phyloP scores from a whole-genome alignment of 441 rosid genomes.

The Mallotus repandus region DNA sequence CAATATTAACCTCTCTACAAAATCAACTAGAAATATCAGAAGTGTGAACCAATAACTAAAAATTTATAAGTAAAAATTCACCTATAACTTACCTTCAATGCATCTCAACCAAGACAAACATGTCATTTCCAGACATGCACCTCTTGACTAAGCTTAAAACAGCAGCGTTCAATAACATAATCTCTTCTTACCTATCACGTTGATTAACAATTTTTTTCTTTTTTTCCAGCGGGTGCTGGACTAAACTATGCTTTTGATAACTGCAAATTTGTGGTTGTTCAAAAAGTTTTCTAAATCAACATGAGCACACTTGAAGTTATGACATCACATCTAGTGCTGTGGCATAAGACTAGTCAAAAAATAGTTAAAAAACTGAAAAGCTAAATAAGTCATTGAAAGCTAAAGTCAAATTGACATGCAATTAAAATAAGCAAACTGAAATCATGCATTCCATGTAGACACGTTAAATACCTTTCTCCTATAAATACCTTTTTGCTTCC shows the following conservation, averaged over 20 bases:
- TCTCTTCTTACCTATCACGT: background rate
- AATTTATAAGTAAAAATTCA: background rate
- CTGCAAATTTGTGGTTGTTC: background rate
- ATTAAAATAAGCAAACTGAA: background rate
- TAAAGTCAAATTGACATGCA: background rate
- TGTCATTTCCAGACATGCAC: slow-evolving; percentile 18
- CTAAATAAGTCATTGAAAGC: background rate
- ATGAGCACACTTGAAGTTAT: background rate
- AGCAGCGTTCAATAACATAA: slow-evolving; percentile 10
- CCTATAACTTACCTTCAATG: background rate
- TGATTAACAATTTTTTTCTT: too few relatives aligned
- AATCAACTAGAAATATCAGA: slow-evolving; percentile 25
- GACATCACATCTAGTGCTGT: background rate
- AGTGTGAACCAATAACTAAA: slow-evolving; percentile 24
- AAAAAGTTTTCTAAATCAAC: background rate
- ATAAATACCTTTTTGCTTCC: slow-evolving; percentile 3
- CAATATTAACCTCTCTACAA: slow-evolving; percentile 33
- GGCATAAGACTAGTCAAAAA: background rate
- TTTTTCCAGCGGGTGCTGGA: too few relatives aligned
- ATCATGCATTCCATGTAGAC: background rate
- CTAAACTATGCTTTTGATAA: too few relatives aligned
- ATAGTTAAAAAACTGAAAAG: background rate
- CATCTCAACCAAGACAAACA: background rate
- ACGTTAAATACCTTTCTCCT: background rate
- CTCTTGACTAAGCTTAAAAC: slow-evolving; percentile 31